phyloP scores from a whole-genome alignment of 495 filamentous ascomycete species.

The Neurospora sp. region DNA sequence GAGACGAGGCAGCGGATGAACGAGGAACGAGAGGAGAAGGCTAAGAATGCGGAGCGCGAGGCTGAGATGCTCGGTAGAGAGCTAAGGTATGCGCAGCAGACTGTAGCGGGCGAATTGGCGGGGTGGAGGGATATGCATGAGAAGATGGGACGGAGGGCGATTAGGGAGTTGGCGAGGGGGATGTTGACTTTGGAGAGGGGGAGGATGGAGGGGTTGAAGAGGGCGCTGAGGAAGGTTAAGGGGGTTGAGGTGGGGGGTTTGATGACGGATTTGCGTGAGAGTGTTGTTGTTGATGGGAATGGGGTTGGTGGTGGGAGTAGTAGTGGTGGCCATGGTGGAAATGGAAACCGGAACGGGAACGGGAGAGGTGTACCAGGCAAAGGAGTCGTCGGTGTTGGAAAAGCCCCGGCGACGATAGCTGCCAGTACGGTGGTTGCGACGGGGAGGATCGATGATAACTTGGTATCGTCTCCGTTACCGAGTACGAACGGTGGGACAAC shows the following conservation, averaged over 20 bases:
- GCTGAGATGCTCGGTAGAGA: conserved; percentile 60
- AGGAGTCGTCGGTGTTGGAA: not conserved
- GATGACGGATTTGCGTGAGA: not conserved
- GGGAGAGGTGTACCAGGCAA: not conserved
- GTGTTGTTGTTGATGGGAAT: not conserved
- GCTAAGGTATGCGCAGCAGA: conserved; percentile 82
- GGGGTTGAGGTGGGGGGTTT: conserved; percentile 6
- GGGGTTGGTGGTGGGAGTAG: not conserved
- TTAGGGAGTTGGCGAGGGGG: conserved; percentile 64
- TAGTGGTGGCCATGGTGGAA: not conserved
- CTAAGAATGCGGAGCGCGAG: conserved; percentile 53
- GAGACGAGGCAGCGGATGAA: conserved; percentile 75
- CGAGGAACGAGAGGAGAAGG: conserved; percentile 69
- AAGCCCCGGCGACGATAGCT: not conserved
- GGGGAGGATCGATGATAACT: not conserved
- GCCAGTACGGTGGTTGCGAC: not conserved
- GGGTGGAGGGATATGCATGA: conserved; percentile 88
- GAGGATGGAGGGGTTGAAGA: conserved; percentile 68
- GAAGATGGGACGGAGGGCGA: conserved; percentile 60
- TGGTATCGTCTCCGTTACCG: not conserved
- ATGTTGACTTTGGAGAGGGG: conserved; percentile 72
- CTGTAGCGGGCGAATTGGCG: conserved; percentile 82
- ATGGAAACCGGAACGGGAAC: not conserved
- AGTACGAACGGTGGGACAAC: not conserved
- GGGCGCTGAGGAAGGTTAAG: conserved; percentile 54